Percentiles rank a stretch among this genome's conserved stretches.
Evolutionary conservation across 257 asterid species (phyloP).

Genomic region (Fraxinus quadrangulata): DNA sequence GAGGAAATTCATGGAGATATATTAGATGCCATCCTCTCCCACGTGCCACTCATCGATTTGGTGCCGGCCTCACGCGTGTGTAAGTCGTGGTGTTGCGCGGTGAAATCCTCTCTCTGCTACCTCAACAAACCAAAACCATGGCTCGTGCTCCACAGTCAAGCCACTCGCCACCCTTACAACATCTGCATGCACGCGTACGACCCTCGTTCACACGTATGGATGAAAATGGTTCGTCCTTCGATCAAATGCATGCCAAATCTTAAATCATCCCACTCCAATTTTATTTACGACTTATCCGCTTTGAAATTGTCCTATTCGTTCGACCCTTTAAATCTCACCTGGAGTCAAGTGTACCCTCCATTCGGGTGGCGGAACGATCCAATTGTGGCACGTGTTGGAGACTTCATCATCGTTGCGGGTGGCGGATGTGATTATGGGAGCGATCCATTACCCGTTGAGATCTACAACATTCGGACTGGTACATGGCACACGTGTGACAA

Average conservation of each 20-base stretch:
- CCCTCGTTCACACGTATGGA: slow-evolving; percentile 50
- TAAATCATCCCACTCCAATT: slow-evolving; percentile 39
- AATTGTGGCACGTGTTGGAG: slow-evolving; percentile 43
- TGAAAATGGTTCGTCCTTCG: slow-evolving; percentile 30
- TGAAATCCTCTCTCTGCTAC: slow-evolving; percentile 40
- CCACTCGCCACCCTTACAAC: slow-evolving; percentile 36
- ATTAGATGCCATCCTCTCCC: slow-evolving; percentile 39
- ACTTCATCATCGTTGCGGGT: slow-evolving; percentile 44
- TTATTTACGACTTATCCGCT: slow-evolving; percentile 43
- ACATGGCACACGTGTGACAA: slow-evolving; percentile 40
- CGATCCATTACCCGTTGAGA: slow-evolving; percentile 47
- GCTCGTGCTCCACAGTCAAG: slow-evolving; percentile 49
- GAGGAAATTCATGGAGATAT: slow-evolving; percentile 43
- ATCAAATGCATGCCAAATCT: slow-evolving; percentile 24
- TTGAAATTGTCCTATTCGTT: slow-evolving; percentile 38
- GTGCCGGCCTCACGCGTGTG: slow-evolving; percentile 43
- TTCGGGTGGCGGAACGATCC: slow-evolving; percentile 50
- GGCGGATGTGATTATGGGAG: slow-evolving; percentile 52
- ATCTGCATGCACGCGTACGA: slow-evolving; percentile 43
- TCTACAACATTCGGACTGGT: slow-evolving; percentile 25
- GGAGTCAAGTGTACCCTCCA: slow-evolving; percentile 45
- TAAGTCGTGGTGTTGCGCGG: slow-evolving; percentile 43
- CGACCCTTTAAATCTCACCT: slow-evolving; percentile 34
- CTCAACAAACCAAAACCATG: slow-evolving; percentile 48
- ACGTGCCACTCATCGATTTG: slow-evolving; percentile 45